Conservation (phyloP, 176 grass and related monocot species). For the Puya raimondii region DNA sequence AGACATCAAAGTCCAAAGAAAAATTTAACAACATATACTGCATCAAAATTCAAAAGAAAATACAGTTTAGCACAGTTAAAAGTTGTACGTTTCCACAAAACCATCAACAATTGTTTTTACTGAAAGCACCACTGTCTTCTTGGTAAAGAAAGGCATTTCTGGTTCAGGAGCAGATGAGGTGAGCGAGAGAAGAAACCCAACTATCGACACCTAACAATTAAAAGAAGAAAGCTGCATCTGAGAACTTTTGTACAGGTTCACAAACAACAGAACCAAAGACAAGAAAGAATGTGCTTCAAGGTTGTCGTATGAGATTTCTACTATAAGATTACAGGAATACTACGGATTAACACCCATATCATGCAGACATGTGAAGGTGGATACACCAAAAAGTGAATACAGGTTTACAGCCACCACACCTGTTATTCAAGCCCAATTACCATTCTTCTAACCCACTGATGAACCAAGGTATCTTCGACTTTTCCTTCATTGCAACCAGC, state of each 20-base stretch:
- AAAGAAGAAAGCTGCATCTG: constrained; percentile 14
- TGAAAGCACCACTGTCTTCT: constrained; percentile 44
- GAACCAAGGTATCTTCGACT: no score
- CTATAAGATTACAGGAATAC: no score
- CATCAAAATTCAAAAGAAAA: constrained; percentile 13
- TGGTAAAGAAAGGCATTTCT: constrained; percentile 67
- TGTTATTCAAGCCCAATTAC: no score
- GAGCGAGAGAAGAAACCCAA: constrained; percentile 62
- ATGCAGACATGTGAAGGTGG: no score
- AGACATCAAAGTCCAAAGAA: constrained; percentile 4
- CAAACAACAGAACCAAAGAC: constrained; percentile 12
- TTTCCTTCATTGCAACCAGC: no score
- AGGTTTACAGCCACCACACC: no score
- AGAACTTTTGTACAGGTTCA: background rate
- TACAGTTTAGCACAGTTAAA: constrained; percentile 1
- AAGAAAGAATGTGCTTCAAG: constrained; percentile 8
- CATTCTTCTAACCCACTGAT: no score
- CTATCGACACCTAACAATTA: constrained; percentile 72
- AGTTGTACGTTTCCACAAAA: constrained; percentile 76
- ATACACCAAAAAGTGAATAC: no score
- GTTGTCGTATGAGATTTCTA: background rate
- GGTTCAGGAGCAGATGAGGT: constrained; percentile 36
- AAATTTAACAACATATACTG: background rate
- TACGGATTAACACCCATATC: no score
- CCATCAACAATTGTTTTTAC: constrained; percentile 89